phyloP scores from a whole-genome alignment of 139 green algal genomes.

The Diplosphaera chodatii region DNA sequence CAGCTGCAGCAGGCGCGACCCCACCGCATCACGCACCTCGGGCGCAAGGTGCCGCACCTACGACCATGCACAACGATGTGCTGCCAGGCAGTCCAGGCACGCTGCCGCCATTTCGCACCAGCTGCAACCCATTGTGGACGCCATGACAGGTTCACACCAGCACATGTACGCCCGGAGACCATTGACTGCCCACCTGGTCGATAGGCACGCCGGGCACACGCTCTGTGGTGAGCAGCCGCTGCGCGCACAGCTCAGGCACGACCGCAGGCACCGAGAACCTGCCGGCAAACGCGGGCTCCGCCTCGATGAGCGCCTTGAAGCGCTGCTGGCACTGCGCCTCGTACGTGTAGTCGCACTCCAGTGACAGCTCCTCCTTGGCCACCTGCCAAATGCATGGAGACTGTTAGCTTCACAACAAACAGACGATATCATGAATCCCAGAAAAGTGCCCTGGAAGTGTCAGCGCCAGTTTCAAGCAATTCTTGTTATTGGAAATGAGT shows the following conservation, averaged over 20 bases:
- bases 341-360: conserved; percentile 91
- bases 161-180: neutral
- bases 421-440: no score
- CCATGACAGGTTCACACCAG: no score
- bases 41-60: conserved; percentile 63
- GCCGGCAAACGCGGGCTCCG: conserved; percentile 24
- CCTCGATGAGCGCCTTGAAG: conserved; percentile 54
- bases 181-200: conserved; percentile 52
- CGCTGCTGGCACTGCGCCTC: conserved; percentile 46
- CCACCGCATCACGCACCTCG: conserved; percentile 68
- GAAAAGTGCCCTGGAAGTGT: no score
- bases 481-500: no score
- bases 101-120: no score
- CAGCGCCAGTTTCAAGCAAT: no score
- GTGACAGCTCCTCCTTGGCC: conserved; percentile 82
- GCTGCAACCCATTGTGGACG: no score
- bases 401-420: no score
- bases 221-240: conserved; percentile 72
- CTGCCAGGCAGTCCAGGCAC: no score
- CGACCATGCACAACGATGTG: neutral
- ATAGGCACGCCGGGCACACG: conserved; percentile 78
- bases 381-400: no score
- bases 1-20: conserved; percentile 68
- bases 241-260: conserved; percentile 57
- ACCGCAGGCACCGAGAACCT: conserved; percentile 72